These are phyloP conservation scores for Williopsis jadinii DNA, from an alignment of 1,139 yeast genomes.

Conservation along the genomic window DNA sequence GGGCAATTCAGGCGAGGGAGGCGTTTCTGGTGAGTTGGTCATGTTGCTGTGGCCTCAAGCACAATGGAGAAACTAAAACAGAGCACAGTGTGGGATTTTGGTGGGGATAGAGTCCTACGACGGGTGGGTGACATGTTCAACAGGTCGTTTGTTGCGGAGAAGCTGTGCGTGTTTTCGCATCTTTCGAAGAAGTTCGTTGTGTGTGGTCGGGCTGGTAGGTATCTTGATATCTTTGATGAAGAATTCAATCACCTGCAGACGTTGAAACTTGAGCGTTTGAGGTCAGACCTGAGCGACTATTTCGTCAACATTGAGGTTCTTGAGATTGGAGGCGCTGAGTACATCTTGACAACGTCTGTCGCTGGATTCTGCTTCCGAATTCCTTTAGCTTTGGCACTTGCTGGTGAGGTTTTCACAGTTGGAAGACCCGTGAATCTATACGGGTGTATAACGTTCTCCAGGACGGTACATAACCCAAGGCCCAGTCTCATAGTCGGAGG, in stretches of 20 bases:
- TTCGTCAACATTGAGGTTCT: constrained; percentile 12
- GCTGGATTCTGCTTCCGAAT: neutral
- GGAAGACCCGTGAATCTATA: constrained; percentile 2
- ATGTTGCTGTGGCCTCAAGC: neutral
- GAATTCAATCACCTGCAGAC: constrained; percentile 7
- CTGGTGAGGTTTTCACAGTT: neutral
- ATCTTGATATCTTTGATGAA: constrained; percentile 10
- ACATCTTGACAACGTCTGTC: too few relatives aligned
- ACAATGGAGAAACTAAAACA: too few relatives aligned
- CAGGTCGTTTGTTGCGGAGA: too few relatives aligned
- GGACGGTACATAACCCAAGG: constrained; percentile 5
- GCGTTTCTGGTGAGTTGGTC: too few relatives aligned
- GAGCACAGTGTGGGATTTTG: neutral
- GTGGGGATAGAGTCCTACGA: too few relatives aligned
- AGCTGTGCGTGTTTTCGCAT: too few relatives aligned
- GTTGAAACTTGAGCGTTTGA: constrained; percentile 14
- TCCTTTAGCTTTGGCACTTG: neutral
- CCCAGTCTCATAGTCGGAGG: constrained; percentile 17
- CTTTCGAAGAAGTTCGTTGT: constrained; percentile 5
- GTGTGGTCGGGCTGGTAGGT: constrained; percentile 14
- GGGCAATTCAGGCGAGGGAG: too few relatives aligned
- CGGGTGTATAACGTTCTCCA: constrained; percentile 17
- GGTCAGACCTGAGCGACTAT: constrained; percentile 13
- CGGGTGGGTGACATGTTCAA: too few relatives aligned
- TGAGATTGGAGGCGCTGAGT: neutral